Evolutionary conservation across 176 grass and related monocot species (phyloP).

Genomic region (Secale cereale): DNA sequence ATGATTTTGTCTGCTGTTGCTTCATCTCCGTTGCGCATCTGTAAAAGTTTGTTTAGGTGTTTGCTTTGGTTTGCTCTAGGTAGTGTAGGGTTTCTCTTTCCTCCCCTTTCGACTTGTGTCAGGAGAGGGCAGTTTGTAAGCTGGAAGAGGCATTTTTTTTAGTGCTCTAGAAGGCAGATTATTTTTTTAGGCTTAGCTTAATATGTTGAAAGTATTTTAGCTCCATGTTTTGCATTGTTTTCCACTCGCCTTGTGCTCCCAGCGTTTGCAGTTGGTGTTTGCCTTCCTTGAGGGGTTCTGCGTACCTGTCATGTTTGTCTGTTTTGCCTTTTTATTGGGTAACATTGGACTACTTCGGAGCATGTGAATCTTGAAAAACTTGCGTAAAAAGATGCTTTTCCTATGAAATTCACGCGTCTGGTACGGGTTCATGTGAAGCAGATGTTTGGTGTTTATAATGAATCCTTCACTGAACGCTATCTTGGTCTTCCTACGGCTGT

Average conservation of each 20-base stretch:
- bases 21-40: conserved; percentile 33
- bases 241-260: neutral
- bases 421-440: too few species aligned
- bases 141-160: conserved; percentile 62
- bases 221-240: neutral
- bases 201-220: conserved; percentile 32
- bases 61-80: conserved; percentile 39
- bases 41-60: conserved; percentile 46
- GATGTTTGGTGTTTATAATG: too few species aligned
- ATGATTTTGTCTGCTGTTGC: conserved; percentile 23
- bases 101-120: conserved; percentile 6
- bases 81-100: conserved; percentile 33
- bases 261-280: conserved; percentile 11
- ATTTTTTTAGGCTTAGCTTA: conserved; percentile 41
- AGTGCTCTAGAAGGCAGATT: conserved; percentile 53
- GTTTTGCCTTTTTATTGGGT: neutral
- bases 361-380: neutral
- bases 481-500: too few species aligned
- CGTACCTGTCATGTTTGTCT: neutral
- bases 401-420: neutral
- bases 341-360: neutral
- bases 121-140: conserved; percentile 30
- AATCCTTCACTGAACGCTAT: too few species aligned
- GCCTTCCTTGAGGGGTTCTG: neutral
- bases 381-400: neutral